Conservation (phyloP, 2,329 filamentous ascomycete species). For the Domatiomyces catenatus region DNA sequence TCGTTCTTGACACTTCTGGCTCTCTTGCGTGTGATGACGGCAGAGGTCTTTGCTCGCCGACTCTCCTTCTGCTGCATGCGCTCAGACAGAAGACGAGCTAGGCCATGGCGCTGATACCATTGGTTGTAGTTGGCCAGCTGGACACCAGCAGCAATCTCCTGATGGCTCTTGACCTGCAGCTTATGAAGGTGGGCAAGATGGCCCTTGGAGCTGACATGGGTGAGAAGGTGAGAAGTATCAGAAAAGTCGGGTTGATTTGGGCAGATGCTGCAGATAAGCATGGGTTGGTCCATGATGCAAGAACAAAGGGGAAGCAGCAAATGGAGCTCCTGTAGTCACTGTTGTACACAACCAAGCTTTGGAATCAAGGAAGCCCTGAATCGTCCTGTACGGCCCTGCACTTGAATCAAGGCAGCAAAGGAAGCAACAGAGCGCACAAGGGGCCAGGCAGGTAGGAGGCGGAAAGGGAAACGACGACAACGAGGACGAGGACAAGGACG, state of each 20-base stretch:
- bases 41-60: conserved; percentile 34
- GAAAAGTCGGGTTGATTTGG: conserved; percentile 67
- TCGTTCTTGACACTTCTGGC: background rate
- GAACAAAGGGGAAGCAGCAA: conserved; percentile 16
- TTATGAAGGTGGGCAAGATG: conserved; percentile 76
- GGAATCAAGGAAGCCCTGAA: background rate
- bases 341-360: background rate
- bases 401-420: background rate
- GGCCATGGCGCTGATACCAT: conserved; percentile 60
- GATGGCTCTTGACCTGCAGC: conserved; percentile 54
- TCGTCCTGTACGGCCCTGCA: background rate
- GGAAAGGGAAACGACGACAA: conserved; percentile 1
- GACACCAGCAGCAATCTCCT: conserved; percentile 48
- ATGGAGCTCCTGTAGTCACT: background rate
- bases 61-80: conserved; percentile 62
- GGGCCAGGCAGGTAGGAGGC: conserved; percentile 14
- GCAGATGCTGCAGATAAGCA: conserved; percentile 70
- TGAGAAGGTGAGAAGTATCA: conserved; percentile 80
- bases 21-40: conserved; percentile 4
- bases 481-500: background rate
- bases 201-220: conserved; percentile 83
- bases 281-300: conserved; percentile 35
- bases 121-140: conserved; percentile 53
- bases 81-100: conserved; percentile 60
- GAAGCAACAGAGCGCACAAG: conserved; percentile 3